A percentile compares a stretch with the other conserved stretches of the same genome.
Conservation (phyloP, 2,329 filamentous ascomycete species). For the Dactylonectria macrodidyma region DNA sequence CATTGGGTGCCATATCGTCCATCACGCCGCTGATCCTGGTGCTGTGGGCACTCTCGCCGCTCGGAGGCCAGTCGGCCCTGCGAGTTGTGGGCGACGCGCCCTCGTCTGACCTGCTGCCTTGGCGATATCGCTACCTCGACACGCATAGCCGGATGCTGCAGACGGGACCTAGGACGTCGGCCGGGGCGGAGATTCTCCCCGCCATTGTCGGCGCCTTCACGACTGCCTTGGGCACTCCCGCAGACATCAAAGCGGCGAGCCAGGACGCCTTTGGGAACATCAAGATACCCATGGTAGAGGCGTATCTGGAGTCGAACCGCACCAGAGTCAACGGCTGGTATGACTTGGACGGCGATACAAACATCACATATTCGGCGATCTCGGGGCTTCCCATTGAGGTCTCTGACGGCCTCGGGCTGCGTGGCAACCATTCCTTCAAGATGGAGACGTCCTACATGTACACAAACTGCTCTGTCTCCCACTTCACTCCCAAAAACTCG, state of each 20-base stretch:
- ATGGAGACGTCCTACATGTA: constrained; percentile 18
- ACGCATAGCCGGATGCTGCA: constrained; percentile 15
- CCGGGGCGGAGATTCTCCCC: constrained; percentile 6
- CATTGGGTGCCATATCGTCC: background rate
- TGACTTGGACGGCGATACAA: background rate
- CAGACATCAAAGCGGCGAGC: constrained; percentile 16
- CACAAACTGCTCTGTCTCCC: background rate
- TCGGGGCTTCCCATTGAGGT: constrained; percentile 21
- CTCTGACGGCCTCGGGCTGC: background rate
- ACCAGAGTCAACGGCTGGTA: constrained; percentile 17
- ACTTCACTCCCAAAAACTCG: background rate
- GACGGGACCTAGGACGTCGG: background rate
- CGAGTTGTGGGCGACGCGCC: constrained; percentile 18
- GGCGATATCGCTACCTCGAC: constrained; percentile 29
- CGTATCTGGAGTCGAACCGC: background rate
- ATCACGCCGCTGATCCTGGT: constrained; percentile 26
- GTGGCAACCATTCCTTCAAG: background rate
- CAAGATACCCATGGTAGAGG: constrained; percentile 31
- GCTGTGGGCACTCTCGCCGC: constrained; percentile 28
- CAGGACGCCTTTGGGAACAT: constrained; percentile 30
- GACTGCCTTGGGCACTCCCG: constrained; percentile 13
- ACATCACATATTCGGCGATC: constrained; percentile 17
- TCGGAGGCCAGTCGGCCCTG: constrained; percentile 30
- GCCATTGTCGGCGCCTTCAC: constrained; percentile 19
- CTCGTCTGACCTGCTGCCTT: background rate